Evolutionary conservation across 202 grass and related monocot genomes (phyloP).

Genomic region (Tripidium arundinaceum): DNA sequence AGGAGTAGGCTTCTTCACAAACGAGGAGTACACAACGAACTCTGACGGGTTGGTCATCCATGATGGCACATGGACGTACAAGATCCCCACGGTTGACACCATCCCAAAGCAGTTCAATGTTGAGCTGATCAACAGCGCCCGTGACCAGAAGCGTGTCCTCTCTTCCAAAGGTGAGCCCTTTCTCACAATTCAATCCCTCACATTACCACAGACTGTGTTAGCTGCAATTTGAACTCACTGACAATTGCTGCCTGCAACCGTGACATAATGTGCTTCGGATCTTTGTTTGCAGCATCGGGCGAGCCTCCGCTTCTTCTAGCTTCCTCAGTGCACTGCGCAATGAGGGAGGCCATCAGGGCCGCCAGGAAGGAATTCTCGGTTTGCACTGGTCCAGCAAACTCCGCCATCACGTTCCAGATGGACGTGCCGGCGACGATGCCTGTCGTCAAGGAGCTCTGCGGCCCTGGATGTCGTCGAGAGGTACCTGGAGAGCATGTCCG

Average conservation of each 20-base stretch:
- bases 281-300: slow-evolving; percentile 63
- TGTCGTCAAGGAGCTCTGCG: slow-evolving; percentile 83
- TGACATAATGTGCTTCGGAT: neutral
- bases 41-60: slow-evolving; percentile 65
- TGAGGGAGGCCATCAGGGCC: slow-evolving; percentile 87
- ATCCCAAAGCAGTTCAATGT: slow-evolving; percentile 88
- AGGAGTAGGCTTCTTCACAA: slow-evolving; percentile 87
- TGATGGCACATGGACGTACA: slow-evolving; percentile 95
- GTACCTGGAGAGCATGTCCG: slow-evolving; percentile 49
- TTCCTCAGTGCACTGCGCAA: slow-evolving; percentile 80
- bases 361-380: slow-evolving; percentile 49
- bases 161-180: slow-evolving; percentile 65
- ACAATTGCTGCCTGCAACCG: neutral
- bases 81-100: slow-evolving; percentile 83
- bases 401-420: slow-evolving; percentile 60
- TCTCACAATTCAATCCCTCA: neutral
- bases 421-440: slow-evolving; percentile 85
- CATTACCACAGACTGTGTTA: neutral
- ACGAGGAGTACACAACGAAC: slow-evolving; percentile 70
- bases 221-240: neutral
- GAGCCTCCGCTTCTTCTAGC: slow-evolving; percentile 88
- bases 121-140: slow-evolving; percentile 64
- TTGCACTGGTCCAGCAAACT: slow-evolving; percentile 6
- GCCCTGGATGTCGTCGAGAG: slow-evolving; percentile 74
- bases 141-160: slow-evolving; percentile 59